Conservation (phyloP, 164 flowering plant genomes). For the Dillenia suffruticosa region DNA sequence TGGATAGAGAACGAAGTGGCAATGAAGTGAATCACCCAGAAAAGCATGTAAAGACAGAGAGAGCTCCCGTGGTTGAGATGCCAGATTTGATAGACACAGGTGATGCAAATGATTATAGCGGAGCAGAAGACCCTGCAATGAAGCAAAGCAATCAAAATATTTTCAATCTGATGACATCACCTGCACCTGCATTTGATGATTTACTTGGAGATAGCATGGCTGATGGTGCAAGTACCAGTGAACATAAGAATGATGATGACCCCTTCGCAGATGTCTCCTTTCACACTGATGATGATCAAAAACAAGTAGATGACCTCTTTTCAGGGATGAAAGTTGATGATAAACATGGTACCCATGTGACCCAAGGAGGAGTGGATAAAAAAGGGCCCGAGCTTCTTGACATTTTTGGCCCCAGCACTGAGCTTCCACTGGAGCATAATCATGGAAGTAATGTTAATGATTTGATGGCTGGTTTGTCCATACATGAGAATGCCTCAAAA, state of each 20-base stretch:
- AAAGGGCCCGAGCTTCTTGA: constrained; percentile 49
- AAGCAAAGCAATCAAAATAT: constrained; percentile 24
- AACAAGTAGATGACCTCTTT: constrained; percentile 54
- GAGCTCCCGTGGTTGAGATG: constrained; percentile 38
- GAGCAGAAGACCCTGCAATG: constrained; percentile 21
- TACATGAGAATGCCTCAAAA: constrained; percentile 35
- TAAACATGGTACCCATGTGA: constrained; percentile 22
- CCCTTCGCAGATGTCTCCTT: constrained; percentile 96
- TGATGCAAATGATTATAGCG: constrained; percentile 37
- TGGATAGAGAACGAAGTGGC: constrained; percentile 41
- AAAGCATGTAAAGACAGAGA: constrained; percentile 32
- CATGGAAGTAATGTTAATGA: constrained; percentile 32
- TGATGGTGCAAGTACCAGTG: constrained; percentile 21
- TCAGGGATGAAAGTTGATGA: constrained; percentile 65
- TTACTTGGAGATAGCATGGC: constrained; percentile 58
- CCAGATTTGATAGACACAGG: constrained; percentile 88
- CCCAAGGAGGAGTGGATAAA: constrained; percentile 18
- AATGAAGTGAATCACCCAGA: constrained; percentile 23
- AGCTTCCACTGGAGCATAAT: constrained; percentile 16
- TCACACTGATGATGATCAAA: constrained; percentile 43
- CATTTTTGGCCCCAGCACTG: constrained; percentile 51
- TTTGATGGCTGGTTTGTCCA: constrained; percentile 57
- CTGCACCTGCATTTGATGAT: constrained; percentile 60
- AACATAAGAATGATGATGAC: constrained; percentile 55
- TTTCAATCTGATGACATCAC: constrained; percentile 15